phyloP scores from a whole-genome alignment of 2,329 filamentous ascomycete species.

The Aphanocladium album region DNA sequence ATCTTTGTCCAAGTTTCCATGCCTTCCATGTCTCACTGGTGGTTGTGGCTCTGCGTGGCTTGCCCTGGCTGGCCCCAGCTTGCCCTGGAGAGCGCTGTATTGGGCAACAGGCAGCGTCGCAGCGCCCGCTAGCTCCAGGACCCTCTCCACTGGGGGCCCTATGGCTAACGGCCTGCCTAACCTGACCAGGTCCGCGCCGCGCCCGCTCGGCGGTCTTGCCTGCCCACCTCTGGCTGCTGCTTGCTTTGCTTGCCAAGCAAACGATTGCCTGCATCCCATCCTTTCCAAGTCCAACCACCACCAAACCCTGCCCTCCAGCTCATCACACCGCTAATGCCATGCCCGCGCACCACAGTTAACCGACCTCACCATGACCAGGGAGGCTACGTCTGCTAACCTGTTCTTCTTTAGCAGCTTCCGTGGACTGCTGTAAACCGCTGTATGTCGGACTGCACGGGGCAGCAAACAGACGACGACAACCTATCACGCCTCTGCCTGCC shows the following conservation, averaged over 20 bases:
- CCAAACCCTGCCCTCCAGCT: too few relatives aligned
- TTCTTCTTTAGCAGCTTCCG: not conserved
- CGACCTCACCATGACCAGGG: not conserved
- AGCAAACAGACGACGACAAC: not conserved
- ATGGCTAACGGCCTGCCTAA: not conserved
- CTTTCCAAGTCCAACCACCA: not conserved
- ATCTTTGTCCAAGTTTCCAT: not conserved
- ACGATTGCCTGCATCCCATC: not conserved
- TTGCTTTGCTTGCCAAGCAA: not conserved
- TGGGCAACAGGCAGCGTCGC: not conserved
- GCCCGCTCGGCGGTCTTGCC: not conserved
- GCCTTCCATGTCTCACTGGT: not conserved
- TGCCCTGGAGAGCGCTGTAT: not conserved
- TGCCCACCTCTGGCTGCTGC: not conserved
- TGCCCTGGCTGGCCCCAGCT: not conserved
- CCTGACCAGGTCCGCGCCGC: not conserved
- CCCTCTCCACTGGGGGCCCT: not conserved
- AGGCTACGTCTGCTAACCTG: not conserved
- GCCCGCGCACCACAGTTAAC: not conserved
- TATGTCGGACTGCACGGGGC: not conserved
- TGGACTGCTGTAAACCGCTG: not conserved
- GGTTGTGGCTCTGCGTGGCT: too few relatives aligned
- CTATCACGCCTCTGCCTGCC: not conserved
- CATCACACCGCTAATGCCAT: slow-evolving; percentile 1
- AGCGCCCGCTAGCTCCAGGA: not conserved